Conservation (phyloP, 2,329 filamentous ascomycete genomes). For the Hymenoscyphus repandus region DNA sequence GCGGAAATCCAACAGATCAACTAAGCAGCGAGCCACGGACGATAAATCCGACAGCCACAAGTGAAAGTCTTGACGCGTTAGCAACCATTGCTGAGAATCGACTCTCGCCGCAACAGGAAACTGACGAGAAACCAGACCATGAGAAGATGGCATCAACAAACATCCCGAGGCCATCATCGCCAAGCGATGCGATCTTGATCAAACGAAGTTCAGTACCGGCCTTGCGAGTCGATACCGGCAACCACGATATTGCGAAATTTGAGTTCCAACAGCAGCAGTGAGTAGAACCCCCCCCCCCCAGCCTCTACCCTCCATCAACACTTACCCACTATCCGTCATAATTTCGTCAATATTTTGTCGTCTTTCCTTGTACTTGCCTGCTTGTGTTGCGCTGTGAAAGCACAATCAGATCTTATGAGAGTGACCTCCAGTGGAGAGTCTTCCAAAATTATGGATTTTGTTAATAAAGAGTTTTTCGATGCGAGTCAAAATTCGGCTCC, state of each 20-base stretch:
- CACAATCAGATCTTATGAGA: neutral
- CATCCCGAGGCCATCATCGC: conserved; percentile 24
- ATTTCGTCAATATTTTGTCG: too few relatives aligned
- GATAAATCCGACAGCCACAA: neutral
- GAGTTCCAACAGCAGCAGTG: conserved; percentile 15
- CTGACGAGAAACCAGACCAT: neutral
- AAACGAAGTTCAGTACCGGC: conserved; percentile 23
- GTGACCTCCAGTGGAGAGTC: neutral
- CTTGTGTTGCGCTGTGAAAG: neutral
- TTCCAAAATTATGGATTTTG: neutral
- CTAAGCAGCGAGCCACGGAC: neutral
- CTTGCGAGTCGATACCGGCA: conserved; percentile 20
- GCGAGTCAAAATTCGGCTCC: too few relatives aligned
- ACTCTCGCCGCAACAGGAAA: conserved; percentile 3
- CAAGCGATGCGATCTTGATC: conserved; percentile 31
- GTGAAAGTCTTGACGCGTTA: conserved; percentile 21
- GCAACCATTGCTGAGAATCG: conserved; percentile 23
- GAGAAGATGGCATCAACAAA: neutral
- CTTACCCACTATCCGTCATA: neutral
- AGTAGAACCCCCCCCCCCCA: conserved; percentile 8
- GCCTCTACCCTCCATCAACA: neutral
- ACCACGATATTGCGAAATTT: conserved; percentile 12
- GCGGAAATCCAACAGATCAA: neutral
- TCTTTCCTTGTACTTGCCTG: too few relatives aligned
- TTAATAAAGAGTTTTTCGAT: too few relatives aligned